Conservation (phyloP, 1,284 basidiomycete genomes). For the Tylopilus orsonianus region DNA sequence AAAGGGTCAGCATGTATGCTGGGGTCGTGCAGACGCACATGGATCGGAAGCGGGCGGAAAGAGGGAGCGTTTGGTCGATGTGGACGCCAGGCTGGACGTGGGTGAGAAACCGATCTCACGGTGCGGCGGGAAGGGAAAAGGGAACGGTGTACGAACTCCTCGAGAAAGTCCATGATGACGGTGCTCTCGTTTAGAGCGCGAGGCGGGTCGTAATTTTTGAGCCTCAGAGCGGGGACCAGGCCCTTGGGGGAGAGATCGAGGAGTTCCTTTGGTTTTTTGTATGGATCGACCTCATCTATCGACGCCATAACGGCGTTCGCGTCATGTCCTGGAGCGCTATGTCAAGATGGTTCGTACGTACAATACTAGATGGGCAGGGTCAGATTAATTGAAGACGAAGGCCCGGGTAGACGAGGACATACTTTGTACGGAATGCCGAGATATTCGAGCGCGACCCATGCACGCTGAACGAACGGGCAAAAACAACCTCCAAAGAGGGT, state of each 20-base stretch:
- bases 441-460: conserved; percentile 43
- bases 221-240: conserved; percentile 68
- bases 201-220: conserved; percentile 52
- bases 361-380: conserved; percentile 33
- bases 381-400: no score
- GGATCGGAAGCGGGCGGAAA: conserved; percentile 60
- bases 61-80: conserved; percentile 47
- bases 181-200: conserved; percentile 67
- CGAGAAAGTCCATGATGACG: conserved; percentile 71
- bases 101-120: not conserved
- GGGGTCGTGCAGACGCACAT: conserved; percentile 42
- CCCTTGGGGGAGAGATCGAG: conserved; percentile 79
- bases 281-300: conserved; percentile 77
- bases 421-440: conserved; percentile 39
- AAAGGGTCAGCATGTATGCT: not conserved
- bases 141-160: conserved; percentile 61
- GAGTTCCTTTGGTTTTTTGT: conserved; percentile 77
- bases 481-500: conserved; percentile 43
- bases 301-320: not conserved
- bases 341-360: conserved; percentile 19
- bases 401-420: not conserved
- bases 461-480: conserved; percentile 48
- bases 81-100: conserved; percentile 44
- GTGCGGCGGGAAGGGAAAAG: no score
- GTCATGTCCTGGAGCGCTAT: not conserved